Evolutionary conservation across 306 rosid genomes (phyloP).

Genomic region (Cicer yamashitae): DNA sequence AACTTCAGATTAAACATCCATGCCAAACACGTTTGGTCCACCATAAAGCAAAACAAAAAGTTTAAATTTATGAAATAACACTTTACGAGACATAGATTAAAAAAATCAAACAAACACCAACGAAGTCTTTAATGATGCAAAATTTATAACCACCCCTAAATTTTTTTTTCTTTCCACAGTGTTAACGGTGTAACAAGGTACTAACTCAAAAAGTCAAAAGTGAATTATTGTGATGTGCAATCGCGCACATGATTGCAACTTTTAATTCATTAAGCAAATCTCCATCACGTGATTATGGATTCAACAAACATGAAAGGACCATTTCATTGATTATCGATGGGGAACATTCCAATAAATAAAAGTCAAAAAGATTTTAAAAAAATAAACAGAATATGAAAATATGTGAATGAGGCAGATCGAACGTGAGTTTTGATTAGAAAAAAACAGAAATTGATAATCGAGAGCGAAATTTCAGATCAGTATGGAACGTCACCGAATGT

Average conservation of each 20-base stretch:
- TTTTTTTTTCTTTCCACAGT: neutral
- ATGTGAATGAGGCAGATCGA: neutral
- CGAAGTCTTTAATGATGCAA: neutral
- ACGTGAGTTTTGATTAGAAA: constrained; percentile 3
- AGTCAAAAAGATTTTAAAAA: neutral
- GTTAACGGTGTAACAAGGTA: neutral
- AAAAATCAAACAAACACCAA: constrained; percentile 10
- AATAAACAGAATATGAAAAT: neutral
- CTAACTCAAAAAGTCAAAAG: too few relatives aligned
- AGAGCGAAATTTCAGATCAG: constrained; percentile 37
- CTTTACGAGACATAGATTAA: neutral
- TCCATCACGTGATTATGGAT: constrained; percentile 20
- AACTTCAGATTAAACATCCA: constrained; percentile 1
- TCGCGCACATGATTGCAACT: neutral
- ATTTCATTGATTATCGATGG: constrained; percentile 4
- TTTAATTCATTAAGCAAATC: constrained; percentile 13
- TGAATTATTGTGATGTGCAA: neutral
- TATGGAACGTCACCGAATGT: neutral
- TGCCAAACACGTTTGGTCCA: constrained; percentile 15
- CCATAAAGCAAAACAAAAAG: constrained; percentile 16
- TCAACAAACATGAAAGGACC: constrained; percentile 11
- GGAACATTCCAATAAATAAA: constrained; percentile 7
- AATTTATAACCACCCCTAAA: neutral
- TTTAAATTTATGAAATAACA: constrained; percentile 1
- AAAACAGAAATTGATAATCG: neutral